Percentiles rank a stretch among this genome's conserved stretches.
phyloP scores from a whole-genome alignment of 768 basidiomycete species.

The Leccinum longicurvipes region DNA sequence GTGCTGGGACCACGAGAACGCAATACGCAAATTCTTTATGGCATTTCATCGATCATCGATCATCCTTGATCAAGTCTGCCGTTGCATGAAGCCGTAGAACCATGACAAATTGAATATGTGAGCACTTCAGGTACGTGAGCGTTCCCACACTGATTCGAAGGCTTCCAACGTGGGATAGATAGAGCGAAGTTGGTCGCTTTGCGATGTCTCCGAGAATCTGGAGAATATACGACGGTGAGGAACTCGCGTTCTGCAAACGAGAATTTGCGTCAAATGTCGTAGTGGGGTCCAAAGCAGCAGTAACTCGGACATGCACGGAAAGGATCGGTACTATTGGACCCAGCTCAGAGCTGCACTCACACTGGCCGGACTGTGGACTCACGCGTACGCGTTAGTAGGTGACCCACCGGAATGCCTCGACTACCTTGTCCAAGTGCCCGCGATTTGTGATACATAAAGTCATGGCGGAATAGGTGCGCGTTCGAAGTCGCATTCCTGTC shows the following conservation, averaged over 20 bases:
- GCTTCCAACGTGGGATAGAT: not conserved
- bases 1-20: not conserved
- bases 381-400: slow-evolving; percentile 75
- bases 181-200: too few species aligned
- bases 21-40: too few species aligned
- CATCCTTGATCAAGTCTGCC: not conserved
- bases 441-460: slow-evolving; percentile 50
- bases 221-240: not conserved
- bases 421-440: slow-evolving; percentile 53
- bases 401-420: slow-evolving; percentile 60
- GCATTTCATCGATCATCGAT: too few species aligned
- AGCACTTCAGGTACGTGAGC: not conserved
- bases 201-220: not conserved
- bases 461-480: too few species aligned
- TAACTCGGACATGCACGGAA: slow-evolving; percentile 42
- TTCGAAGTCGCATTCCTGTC: slow-evolving; percentile 45
- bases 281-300: too few species aligned
- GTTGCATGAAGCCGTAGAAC: not conserved
- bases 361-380: slow-evolving; percentile 76
- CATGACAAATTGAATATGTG: not conserved
- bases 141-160: not conserved
- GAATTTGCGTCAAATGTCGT: not conserved
- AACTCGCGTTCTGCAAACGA: not conserved
- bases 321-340: slow-evolving; percentile 75
- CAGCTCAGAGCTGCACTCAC: slow-evolving; percentile 71